phyloP scores from a whole-genome alignment of 441 rosid species.

The Adansonia rubrostipa region DNA sequence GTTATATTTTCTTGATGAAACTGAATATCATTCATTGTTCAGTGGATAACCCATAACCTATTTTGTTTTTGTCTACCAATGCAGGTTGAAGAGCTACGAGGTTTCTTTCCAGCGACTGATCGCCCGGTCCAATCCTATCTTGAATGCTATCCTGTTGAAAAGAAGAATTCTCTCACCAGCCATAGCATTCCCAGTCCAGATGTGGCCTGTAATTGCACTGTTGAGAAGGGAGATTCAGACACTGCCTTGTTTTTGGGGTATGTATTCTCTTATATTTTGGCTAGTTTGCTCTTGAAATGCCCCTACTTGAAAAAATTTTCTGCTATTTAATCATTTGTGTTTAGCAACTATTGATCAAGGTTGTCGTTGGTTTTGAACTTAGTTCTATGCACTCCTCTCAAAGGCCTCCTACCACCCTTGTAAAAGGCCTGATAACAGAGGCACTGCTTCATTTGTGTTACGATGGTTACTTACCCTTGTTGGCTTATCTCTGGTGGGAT shows the following conservation, averaged over 20 bases:
- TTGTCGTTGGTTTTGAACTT: background rate
- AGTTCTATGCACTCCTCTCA: background rate
- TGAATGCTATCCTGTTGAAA: constrained; percentile 56
- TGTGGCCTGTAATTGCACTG: constrained; percentile 39
- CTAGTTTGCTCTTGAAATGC: background rate
- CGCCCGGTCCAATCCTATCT: constrained; percentile 51
- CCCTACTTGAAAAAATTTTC: background rate
- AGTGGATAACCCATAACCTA: background rate
- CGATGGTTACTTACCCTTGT: background rate
- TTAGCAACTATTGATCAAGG: background rate
- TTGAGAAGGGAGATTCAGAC: constrained; percentile 72
- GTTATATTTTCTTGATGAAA: constrained; percentile 21
- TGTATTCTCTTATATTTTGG: constrained; percentile 13
- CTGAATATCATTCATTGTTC: background rate
- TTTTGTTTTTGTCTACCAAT: background rate
- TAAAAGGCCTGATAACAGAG: background rate
- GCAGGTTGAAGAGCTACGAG: constrained; percentile 83
- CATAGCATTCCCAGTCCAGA: constrained; percentile 46
- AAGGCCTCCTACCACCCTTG: constrained; percentile 1
- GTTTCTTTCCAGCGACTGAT: constrained; percentile 57
- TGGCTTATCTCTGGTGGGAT: background rate
- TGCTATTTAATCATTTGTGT: background rate
- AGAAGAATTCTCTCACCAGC: constrained; percentile 45
- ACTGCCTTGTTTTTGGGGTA: constrained; percentile 89
- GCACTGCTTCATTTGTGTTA: constrained; percentile 1